Conservation (phyloP, 768 basidiomycete genomes). For the Goffeauzyma gilvescens region DNA sequence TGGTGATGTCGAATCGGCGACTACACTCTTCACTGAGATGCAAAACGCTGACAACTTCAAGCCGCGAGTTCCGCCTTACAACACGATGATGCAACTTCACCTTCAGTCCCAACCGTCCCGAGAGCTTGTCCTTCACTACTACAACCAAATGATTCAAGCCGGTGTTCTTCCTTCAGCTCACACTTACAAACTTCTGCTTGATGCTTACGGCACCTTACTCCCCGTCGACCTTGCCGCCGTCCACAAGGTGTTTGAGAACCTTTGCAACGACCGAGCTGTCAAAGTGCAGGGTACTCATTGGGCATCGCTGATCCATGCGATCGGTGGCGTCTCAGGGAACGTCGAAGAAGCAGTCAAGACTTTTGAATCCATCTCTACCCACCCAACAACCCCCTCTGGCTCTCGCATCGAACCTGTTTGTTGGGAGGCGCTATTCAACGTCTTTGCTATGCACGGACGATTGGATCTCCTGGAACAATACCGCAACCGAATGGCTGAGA, state of each 20-base stretch:
- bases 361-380: slow-evolving; percentile 54
- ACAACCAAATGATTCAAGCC: slow-evolving; percentile 44
- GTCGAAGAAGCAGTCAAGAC: slow-evolving; percentile 53
- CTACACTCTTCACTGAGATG: slow-evolving; percentile 76
- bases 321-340: slow-evolving; percentile 62
- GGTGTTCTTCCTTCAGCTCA: slow-evolving; percentile 61
- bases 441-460: slow-evolving; percentile 56
- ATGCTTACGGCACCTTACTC: slow-evolving; percentile 67
- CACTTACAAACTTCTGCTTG: slow-evolving; percentile 90
- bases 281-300: slow-evolving; percentile 47
- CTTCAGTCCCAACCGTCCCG: slow-evolving; percentile 76
- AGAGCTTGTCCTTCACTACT: slow-evolving; percentile 54
- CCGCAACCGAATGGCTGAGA: slow-evolving; percentile 41
- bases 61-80: slow-evolving; percentile 62
- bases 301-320: slow-evolving; percentile 72
- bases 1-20: slow-evolving; percentile 66
- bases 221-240: slow-evolving; percentile 57
- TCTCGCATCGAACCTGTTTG: slow-evolving; percentile 52
- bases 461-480: slow-evolving; percentile 59
- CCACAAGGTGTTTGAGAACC: slow-evolving; percentile 49
- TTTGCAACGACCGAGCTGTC: slow-evolving; percentile 39
- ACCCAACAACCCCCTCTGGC: slow-evolving; percentile 35
- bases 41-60: slow-evolving; percentile 48
- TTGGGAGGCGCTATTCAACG: slow-evolving; percentile 79
- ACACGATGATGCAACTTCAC: slow-evolving; percentile 84